phyloP scores from a whole-genome alignment of 352 stramenopile species.

The Phytophthora gonapodyides region DNA sequence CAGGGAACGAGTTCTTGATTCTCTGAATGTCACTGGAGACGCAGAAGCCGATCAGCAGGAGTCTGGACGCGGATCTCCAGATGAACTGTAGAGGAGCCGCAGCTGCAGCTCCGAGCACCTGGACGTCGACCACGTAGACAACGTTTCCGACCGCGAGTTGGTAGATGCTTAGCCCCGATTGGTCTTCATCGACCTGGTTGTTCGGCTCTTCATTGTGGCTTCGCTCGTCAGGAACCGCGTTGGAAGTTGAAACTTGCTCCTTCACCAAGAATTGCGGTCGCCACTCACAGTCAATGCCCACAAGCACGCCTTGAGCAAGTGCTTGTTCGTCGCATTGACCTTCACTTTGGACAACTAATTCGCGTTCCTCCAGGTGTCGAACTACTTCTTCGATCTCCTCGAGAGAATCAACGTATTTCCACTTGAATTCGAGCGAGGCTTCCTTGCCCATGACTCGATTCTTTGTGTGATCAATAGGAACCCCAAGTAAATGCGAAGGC shows the following conservation, averaged over 20 bases:
- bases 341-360: constrained; percentile 2
- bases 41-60: constrained; percentile 61
- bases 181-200: constrained; percentile 19
- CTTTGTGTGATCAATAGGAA: constrained; percentile 33
- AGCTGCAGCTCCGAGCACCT: constrained; percentile 44
- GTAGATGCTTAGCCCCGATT: constrained; percentile 52
- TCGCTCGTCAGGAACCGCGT: neutral
- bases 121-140: constrained; percentile 67
- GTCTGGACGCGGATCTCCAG: constrained; percentile 37
- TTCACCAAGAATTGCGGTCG: constrained; percentile 50
- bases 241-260: constrained; percentile 1
- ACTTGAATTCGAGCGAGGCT: constrained; percentile 22
- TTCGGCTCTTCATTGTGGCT: constrained; percentile 3
- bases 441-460: constrained; percentile 29
- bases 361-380: constrained; percentile 20
- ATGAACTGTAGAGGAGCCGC: constrained; percentile 44
- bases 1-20: constrained; percentile 58
- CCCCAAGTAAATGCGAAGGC: neutral
- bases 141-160: constrained; percentile 47
- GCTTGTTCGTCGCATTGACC: constrained; percentile 6
- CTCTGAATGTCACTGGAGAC: constrained; percentile 55
- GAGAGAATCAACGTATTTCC: constrained; percentile 39
- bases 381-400: constrained; percentile 33
- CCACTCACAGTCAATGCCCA: constrained; percentile 75
- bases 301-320: constrained; percentile 28